Evolutionary conservation across 2,329 filamentous ascomycete species (phyloP).

Genomic region (Fusarium humuli): DNA sequence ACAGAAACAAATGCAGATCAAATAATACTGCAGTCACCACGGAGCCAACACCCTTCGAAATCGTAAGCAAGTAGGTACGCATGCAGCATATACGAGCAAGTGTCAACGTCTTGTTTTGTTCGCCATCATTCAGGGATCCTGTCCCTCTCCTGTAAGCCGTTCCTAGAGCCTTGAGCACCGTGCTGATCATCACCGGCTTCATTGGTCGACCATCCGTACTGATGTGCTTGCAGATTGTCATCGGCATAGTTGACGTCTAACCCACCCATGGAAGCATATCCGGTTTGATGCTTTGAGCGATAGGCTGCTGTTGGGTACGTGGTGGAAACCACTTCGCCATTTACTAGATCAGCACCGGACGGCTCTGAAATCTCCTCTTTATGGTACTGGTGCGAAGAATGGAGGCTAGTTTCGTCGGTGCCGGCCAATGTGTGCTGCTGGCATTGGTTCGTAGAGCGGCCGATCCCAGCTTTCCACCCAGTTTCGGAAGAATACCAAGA

Average conservation of each 20-base stretch:
- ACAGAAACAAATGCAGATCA: constrained; percentile 1
- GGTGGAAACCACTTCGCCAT: neutral
- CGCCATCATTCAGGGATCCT: neutral
- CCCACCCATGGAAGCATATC: neutral
- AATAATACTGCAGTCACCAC: neutral
- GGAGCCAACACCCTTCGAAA: neutral
- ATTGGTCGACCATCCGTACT: constrained; percentile 1
- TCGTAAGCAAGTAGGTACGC: constrained; percentile 5
- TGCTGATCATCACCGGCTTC: neutral
- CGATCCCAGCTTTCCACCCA: constrained; percentile 21
- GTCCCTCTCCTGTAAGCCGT: neutral
- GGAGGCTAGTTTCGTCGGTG: neutral
- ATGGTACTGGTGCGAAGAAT: neutral
- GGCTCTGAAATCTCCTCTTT: constrained; percentile 7
- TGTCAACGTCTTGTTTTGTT: neutral
- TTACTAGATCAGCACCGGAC: neutral
- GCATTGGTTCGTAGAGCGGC: constrained; percentile 19
- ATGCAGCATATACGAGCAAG: neutral
- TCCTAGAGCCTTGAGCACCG: neutral
- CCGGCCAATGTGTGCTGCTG: constrained; percentile 20
- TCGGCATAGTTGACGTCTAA: neutral
- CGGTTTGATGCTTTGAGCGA: neutral
- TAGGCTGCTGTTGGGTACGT: neutral
- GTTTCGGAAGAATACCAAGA: constrained; percentile 25
- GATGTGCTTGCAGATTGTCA: constrained; percentile 4